Percentiles rank a stretch among this genome's conserved stretches.
phyloP scores from a whole-genome alignment of 2,329 filamentous ascomycete species.

The Phialocephala subalpina region DNA sequence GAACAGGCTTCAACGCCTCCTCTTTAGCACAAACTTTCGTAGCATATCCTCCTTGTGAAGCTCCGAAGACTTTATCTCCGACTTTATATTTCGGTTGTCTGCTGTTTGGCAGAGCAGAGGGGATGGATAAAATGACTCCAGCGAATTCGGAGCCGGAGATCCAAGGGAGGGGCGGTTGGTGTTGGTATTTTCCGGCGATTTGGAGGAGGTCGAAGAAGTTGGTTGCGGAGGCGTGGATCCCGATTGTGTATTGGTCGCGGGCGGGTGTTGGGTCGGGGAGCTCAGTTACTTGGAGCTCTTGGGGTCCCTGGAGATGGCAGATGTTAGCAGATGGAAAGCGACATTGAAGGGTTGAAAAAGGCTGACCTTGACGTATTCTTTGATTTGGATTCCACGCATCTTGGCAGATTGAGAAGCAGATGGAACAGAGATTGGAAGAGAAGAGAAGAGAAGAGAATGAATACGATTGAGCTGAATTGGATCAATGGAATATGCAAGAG shows the following conservation, averaged over 20 bases:
- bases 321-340: conserved; percentile 11
- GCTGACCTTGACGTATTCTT: conserved; percentile 75
- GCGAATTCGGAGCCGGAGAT: conserved; percentile 87
- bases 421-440: neutral
- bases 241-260: conserved; percentile 82
- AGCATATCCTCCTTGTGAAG: conserved; percentile 71
- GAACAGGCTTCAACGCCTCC: conserved; percentile 74
- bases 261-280: conserved; percentile 79
- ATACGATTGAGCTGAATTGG: neutral
- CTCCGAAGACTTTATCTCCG: conserved; percentile 26
- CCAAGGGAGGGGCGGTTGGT: conserved; percentile 88
- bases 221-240: conserved; percentile 84
- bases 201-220: conserved; percentile 99
- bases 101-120: conserved; percentile 53
- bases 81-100: conserved; percentile 35
- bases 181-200: conserved; percentile 94
- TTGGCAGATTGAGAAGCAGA: conserved; percentile 38
- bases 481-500: neutral
- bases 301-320: conserved; percentile 65
- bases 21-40: conserved; percentile 76
- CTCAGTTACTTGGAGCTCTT: conserved; percentile 77
- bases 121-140: conserved; percentile 75
- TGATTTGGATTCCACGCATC: conserved; percentile 80
- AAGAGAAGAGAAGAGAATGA: neutral
- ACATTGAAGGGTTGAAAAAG: conserved; percentile 7